Evolutionary conservation across 1,284 basidiomycete genomes (phyloP).

Genomic region (Rhodofomes roseus): DNA sequence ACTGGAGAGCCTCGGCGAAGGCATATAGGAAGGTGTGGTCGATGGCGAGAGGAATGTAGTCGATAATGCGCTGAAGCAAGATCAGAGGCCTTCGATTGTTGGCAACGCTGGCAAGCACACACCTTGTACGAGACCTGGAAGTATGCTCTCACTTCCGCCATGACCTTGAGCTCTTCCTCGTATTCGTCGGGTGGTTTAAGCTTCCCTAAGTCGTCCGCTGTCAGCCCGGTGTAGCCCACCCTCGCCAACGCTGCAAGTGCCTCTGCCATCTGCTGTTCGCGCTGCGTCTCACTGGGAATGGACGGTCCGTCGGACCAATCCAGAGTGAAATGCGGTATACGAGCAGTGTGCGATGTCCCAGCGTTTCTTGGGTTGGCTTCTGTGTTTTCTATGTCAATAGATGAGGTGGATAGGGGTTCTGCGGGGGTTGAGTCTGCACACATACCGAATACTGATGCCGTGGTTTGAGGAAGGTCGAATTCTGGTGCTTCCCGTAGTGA

Average conservation of each 20-base stretch:
- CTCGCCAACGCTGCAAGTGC: constrained; percentile 30
- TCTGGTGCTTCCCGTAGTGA: too few relatives aligned
- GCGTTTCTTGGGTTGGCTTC: too few relatives aligned
- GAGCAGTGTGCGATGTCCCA: too few relatives aligned
- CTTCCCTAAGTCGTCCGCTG: constrained; percentile 34
- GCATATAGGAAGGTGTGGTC: constrained; percentile 40
- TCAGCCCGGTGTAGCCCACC: constrained; percentile 31
- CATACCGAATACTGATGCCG: too few relatives aligned
- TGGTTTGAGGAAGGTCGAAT: too few relatives aligned
- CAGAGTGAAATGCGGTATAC: too few relatives aligned
- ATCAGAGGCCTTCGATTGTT: not conserved
- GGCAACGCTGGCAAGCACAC: not conserved
- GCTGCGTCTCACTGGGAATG: not conserved
- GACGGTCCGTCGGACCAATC: not conserved
- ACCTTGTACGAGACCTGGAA: constrained; percentile 47
- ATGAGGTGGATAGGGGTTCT: too few relatives aligned
- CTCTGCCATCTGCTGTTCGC: constrained; percentile 11
- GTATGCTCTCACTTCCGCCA: constrained; percentile 45
- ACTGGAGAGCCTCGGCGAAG: constrained; percentile 33
- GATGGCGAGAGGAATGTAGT: constrained; percentile 42
- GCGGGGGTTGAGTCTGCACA: too few relatives aligned
- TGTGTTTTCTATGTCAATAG: too few relatives aligned
- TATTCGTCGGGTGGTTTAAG: constrained; percentile 37
- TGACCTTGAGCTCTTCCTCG: constrained; percentile 41
- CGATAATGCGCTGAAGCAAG: constrained; percentile 39